These are phyloP conservation scores for Euphorbia tirucalli DNA, from an alignment of 345 rosid genomes.

Conservation along the genomic window DNA sequence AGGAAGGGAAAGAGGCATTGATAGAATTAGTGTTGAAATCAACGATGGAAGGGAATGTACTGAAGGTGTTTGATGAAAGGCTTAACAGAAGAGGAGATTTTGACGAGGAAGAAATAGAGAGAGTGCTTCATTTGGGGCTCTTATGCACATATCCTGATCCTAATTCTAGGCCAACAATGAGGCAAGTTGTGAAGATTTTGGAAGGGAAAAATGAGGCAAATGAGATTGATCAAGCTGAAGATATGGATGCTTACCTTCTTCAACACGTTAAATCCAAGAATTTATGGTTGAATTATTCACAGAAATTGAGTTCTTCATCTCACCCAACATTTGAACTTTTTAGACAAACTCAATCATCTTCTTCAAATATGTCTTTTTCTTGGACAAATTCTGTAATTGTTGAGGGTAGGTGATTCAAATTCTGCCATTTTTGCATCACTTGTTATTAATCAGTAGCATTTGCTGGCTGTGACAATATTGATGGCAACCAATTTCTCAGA, in stretches of 20 bases:
- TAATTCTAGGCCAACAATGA: slow-evolving; percentile 57
- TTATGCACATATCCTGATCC: slow-evolving; percentile 63
- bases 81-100: slow-evolving; percentile 36
- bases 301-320: slow-evolving; percentile 16
- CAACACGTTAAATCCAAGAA: slow-evolving; percentile 31
- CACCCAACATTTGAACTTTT: slow-evolving; percentile 57
- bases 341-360: slow-evolving; percentile 33
- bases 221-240: slow-evolving; percentile 45
- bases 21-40: slow-evolving; percentile 43
- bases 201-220: slow-evolving; percentile 43
- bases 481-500: slow-evolving; percentile 14
- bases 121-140: slow-evolving; percentile 57
- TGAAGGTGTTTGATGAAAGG: slow-evolving; percentile 46
- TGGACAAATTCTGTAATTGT: slow-evolving; percentile 32
- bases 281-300: slow-evolving; percentile 34
- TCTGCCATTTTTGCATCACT: background rate
- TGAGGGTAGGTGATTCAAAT: slow-evolving; percentile 43
- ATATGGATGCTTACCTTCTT: slow-evolving; percentile 51
- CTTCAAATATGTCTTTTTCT: slow-evolving; percentile 37
- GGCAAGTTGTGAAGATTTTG: slow-evolving; percentile 67
- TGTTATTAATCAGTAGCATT: background rate
- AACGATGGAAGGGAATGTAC: slow-evolving; percentile 41
- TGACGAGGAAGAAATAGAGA: slow-evolving; percentile 43
- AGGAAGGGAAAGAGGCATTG: slow-evolving; percentile 43
- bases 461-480: slow-evolving; percentile 4